Evolutionary conservation across 2,329 filamentous ascomycete genomes (phyloP), one percentile per base, ranked within the genome.

Genomic region (Emericellopsis cladophorae): DNA sequence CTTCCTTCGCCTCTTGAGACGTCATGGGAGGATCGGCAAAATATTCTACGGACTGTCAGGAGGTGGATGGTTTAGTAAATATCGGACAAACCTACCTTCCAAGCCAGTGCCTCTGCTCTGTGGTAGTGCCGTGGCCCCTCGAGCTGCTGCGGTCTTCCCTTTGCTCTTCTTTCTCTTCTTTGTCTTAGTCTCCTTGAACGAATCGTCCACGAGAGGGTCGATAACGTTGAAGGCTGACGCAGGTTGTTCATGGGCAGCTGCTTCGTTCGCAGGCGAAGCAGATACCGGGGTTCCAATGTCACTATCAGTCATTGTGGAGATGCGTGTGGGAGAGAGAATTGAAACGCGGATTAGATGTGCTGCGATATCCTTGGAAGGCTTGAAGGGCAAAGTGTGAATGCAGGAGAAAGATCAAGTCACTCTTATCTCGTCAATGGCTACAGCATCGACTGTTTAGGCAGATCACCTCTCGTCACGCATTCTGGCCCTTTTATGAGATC

Each of bases 11-110:
- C 53, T 94, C 79, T 0, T 68, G 69, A 0, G 81, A 78, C 0
- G 82, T 89, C 45, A 93, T 62, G 0, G 88, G 88, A 1, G 80
- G 71, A 57, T 96, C 90, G 11, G 83, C 79, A 54, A 76, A 92
- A 57, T 77, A 86, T 46, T 88, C 81, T 74, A 42, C 8, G 38
- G 24, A 7, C 6, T 14, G 22, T 39, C 24, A 40, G 32, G 38
- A 33, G 8, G 12, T 34, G 26, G 26, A 31, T 16, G n/a, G 14
- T 12, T 29, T 41, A 11, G 15, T 36, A 4, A 11, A 12, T 3
- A 21, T 14, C 14, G 11, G 32, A 4, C 8, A 6, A 37, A 12
- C 3, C 50, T 49, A 72, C 77, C 75, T 59, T 89, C 84, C 44
- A 88, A 89, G 0, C 84, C 84, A 6, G 76, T 82, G 7, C 68